Evolutionary conservation across 2,329 filamentous ascomycete genomes (phyloP).

Genomic region (Colletotrichum sidae): DNA sequence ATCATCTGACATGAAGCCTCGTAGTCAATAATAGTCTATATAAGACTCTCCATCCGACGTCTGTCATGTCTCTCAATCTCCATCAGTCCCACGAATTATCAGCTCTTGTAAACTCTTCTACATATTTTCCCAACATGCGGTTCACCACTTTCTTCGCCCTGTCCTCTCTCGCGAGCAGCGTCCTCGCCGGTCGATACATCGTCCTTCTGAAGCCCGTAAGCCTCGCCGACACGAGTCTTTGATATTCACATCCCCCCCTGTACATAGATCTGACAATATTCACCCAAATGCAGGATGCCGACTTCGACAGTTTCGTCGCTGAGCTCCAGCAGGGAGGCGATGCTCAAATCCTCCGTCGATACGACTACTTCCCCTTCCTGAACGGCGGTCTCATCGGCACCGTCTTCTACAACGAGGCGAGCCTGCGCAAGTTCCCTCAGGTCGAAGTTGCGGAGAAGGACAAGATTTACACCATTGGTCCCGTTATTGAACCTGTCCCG

Average conservation of each 20-base stretch:
- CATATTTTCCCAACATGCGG: not conserved
- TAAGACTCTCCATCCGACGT: not conserved
- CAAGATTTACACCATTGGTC: constrained; percentile 1
- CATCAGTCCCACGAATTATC: not conserved
- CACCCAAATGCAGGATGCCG: not conserved
- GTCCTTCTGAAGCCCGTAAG: constrained; percentile 25
- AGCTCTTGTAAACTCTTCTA: not conserved
- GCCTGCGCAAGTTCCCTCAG: constrained; percentile 11
- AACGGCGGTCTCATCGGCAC: constrained; percentile 29
- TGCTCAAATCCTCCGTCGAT: not conserved
- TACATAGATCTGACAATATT: not conserved
- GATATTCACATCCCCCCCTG: not conserved
- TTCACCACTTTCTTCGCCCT: not conserved
- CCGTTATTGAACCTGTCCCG: too few relatives aligned
- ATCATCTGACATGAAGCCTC: not conserved
- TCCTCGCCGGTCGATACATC: constrained; percentile 18
- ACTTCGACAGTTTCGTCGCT: constrained; percentile 16
- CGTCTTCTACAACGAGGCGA: constrained; percentile 2
- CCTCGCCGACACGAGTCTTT: not conserved
- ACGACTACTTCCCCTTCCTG: not conserved
- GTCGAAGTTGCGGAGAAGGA: constrained; percentile 20
- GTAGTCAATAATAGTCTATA: not conserved
- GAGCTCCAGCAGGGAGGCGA: constrained; percentile 11
- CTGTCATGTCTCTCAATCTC: not conserved
- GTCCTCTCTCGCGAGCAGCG: not conserved